Conservation (phyloP, 1,139 yeast species). For the Blastobotrys serpentis region DNA sequence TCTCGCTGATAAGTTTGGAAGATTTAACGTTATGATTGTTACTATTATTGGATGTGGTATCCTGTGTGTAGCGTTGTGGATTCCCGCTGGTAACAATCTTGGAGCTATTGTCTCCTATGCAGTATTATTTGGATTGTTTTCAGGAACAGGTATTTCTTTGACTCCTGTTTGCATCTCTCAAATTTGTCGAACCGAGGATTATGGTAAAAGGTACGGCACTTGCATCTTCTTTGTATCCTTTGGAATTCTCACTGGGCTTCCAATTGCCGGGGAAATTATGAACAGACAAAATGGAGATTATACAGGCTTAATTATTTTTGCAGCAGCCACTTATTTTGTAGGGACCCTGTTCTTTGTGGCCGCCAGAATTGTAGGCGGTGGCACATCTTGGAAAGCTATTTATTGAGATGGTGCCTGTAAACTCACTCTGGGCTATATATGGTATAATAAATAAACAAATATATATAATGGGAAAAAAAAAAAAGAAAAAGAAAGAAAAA, state of each 20-base stretch:
- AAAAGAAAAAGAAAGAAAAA: too few relatives aligned
- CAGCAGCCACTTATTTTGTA: constrained; percentile 32
- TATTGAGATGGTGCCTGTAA: too few relatives aligned
- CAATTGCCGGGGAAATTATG: constrained; percentile 52
- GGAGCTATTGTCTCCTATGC: constrained; percentile 48
- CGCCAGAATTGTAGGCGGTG: constrained; percentile 32
- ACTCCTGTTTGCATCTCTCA: constrained; percentile 52
- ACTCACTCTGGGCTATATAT: too few relatives aligned
- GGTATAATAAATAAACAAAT: too few relatives aligned
- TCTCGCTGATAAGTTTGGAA: constrained; percentile 50
- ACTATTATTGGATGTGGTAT: constrained; percentile 42
- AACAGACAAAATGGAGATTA: constrained; percentile 29
- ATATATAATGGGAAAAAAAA: too few relatives aligned
- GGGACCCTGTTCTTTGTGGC: constrained; percentile 29
- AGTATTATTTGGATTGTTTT: constrained; percentile 53
- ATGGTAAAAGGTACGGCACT: constrained; percentile 70
- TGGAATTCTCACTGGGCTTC: constrained; percentile 53
- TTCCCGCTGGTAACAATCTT: constrained; percentile 49
- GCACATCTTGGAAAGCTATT: constrained; percentile 13
- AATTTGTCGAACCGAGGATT: constrained; percentile 60
- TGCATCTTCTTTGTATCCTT: constrained; percentile 64
- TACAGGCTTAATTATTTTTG: constrained; percentile 35
- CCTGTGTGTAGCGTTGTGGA: constrained; percentile 46
- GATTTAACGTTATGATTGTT: constrained; percentile 52
- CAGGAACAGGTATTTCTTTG: constrained; percentile 49